phyloP scores from a whole-genome alignment of 257 asterid species.

The Solanum bulbocastanum region DNA sequence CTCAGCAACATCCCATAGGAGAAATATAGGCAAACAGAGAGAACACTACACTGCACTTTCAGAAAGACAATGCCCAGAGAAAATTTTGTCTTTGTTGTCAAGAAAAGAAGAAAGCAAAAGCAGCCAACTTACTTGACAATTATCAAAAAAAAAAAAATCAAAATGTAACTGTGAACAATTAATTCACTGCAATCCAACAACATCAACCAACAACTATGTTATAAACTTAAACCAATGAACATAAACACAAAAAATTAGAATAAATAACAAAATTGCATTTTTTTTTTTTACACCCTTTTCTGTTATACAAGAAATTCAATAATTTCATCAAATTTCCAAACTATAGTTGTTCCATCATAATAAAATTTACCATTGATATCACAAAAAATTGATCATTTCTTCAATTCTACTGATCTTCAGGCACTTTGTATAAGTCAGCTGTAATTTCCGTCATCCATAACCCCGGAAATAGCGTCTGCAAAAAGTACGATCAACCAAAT shows the following conservation, averaged over 20 bases:
- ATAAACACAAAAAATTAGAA: conserved; percentile 4
- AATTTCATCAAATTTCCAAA: neutral
- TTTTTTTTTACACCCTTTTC: neutral
- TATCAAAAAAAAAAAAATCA: neutral
- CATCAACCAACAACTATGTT: neutral
- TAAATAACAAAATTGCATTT: conserved; percentile 1
- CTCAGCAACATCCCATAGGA: rapidly evolving
- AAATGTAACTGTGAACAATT: neutral
- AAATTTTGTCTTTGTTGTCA: neutral
- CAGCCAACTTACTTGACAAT: neutral
- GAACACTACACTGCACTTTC: neutral
- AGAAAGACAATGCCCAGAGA: neutral
- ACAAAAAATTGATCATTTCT: neutral
- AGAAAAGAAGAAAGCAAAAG: neutral
- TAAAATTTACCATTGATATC: neutral
- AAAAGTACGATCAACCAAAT: neutral
- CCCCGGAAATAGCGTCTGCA: conserved; percentile 16
- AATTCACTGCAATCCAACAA: neutral
- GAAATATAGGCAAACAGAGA: neutral
- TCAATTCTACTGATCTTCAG: neutral
- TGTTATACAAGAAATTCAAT: neutral
- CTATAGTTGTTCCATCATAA: neutral
- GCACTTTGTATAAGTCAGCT: conserved; percentile 10
- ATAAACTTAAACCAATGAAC: conserved; percentile 5
- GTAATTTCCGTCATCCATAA: conserved; percentile 9